Conservation (phyloP, 371 early-diverging fungal genomes). For the Chytridiales sp. region DNA sequence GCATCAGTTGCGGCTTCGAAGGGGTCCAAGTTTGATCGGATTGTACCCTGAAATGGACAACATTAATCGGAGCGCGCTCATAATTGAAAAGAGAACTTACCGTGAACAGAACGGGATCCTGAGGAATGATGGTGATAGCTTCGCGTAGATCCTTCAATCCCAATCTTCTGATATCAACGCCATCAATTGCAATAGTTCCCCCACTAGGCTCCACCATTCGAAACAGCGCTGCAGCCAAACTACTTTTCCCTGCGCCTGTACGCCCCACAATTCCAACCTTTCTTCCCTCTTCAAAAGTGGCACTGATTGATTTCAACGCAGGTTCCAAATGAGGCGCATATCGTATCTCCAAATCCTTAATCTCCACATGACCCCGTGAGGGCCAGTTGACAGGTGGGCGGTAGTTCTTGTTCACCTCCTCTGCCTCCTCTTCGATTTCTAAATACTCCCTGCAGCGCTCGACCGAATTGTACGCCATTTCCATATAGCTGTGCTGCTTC, state of each 20-base stretch:
- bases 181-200: conserved; percentile 69
- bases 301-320: conserved; percentile 60
- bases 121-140: conserved; percentile 61
- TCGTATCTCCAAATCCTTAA: conserved; percentile 30
- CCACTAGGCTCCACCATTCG: conserved; percentile 66
- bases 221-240: conserved; percentile 67
- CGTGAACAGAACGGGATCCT: conserved; percentile 66
- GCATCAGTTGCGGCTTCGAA: conserved; percentile 67
- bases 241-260: conserved; percentile 66
- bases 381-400: conserved; percentile 66
- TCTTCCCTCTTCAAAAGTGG: conserved; percentile 45
- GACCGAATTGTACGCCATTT: conserved; percentile 78
- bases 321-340: conserved; percentile 29
- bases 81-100: conserved; percentile 23
- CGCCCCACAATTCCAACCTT: conserved; percentile 55
- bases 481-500: conserved; percentile 69
- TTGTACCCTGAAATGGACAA: conserved; percentile 51
- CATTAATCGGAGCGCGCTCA: no score
- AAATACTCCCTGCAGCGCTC: conserved; percentile 75
- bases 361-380: conserved; percentile 55
- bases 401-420: conserved; percentile 43
- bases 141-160: conserved; percentile 70
- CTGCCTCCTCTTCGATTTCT: conserved; percentile 65
- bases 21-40: conserved; percentile 81
- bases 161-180: conserved; percentile 63